Evolutionary conservation across 257 asterid genomes (phyloP).

Genomic region (Scutellaria minor): DNA sequence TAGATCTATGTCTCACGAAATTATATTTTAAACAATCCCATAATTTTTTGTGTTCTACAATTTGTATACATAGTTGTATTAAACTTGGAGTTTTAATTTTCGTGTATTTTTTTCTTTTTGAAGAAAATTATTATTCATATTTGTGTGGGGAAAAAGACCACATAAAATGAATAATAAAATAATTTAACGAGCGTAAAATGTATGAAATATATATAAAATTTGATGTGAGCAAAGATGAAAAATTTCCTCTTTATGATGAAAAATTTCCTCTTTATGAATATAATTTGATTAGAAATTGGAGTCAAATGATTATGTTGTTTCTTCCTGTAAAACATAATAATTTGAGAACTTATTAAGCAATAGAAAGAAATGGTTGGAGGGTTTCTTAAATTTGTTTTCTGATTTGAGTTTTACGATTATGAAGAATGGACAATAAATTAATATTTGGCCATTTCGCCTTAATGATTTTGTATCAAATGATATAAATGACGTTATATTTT

Average conservation of each 20-base stretch:
- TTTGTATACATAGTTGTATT: no score
- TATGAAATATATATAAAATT: neutral
- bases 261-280: slow-evolving; percentile 5
- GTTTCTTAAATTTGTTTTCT: no score
- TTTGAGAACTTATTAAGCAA: neutral
- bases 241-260: neutral
- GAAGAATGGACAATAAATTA: no score
- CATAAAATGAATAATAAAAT: neutral
- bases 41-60: no score
- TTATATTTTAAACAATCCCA: no score
- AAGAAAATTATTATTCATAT: no score
- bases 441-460: no score
- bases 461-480: no score
- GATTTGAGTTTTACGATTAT: no score
- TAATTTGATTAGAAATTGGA: slow-evolving; percentile 9
- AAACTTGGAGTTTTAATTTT: no score
- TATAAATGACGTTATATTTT: neutral
- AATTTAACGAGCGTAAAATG: slow-evolving; percentile 3
- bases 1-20: no score
- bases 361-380: neutral
- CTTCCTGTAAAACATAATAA: neutral
- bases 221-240: slow-evolving; percentile 33
- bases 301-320: neutral
- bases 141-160: neutral
- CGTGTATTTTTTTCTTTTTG: no score